Percentiles rank a stretch among this genome's conserved stretches.
phyloP scores from a whole-genome alignment of 139 green algal genomes.

The Chlamydomonas sp. region DNA sequence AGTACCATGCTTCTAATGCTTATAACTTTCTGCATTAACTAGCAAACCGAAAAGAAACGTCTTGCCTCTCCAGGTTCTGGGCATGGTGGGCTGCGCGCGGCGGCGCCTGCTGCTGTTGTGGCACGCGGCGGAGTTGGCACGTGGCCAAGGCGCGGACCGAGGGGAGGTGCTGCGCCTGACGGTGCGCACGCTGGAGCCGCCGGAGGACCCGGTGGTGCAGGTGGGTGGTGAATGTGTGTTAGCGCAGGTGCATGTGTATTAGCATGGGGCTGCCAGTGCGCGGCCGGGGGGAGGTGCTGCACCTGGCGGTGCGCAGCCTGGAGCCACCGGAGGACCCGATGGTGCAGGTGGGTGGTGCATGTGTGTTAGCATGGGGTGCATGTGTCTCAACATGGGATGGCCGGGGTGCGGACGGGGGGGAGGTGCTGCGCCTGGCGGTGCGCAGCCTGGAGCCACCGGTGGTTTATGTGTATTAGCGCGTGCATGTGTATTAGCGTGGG shows the following conservation, averaged over 20 bases:
- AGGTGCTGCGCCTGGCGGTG: slow-evolving; percentile 23
- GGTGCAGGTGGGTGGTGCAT: slow-evolving; percentile 28
- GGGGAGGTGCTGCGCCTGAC: slow-evolving; percentile 22
- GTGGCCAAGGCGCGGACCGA: slow-evolving; percentile 3
- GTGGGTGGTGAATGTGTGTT: no score
- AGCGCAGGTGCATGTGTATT: neutral
- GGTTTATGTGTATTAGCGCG: neutral
- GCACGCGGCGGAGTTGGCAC: slow-evolving; percentile 71
- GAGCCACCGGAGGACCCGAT: slow-evolving; percentile 54
- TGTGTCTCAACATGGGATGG: neutral
- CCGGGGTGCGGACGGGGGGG: slow-evolving; percentile 22
- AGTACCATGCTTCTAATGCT: no score
- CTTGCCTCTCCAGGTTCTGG: slow-evolving; percentile 58
- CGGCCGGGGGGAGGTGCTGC: neutral
- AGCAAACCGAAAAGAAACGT: no score
- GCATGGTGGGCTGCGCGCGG: slow-evolving; percentile 63
- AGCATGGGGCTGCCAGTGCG: neutral
- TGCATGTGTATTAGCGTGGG: neutral
- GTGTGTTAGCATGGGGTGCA: neutral
- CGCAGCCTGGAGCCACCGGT: slow-evolving; percentile 61
- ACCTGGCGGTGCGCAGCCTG: neutral
- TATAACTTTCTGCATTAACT: no score
- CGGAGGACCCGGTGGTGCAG: slow-evolving; percentile 48
- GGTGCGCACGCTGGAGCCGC: slow-evolving; percentile 62
- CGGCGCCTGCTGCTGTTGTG: slow-evolving; percentile 83